Conservation (phyloP, 306 rosid genomes). For the Castanea sativa region DNA sequence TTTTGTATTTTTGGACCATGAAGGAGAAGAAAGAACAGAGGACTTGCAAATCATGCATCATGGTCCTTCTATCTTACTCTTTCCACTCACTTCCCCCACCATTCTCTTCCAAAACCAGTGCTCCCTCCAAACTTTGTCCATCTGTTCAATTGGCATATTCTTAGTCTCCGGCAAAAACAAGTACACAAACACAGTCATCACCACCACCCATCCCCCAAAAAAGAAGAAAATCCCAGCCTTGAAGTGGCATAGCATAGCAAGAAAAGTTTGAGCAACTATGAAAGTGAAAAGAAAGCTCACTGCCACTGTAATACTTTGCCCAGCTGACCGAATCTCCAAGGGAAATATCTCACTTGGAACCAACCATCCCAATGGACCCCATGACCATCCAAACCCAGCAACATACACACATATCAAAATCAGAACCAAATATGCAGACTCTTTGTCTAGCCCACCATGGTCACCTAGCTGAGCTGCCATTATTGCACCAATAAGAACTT, state of each 20-base stretch:
- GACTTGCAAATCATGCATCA: neutral
- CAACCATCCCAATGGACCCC: constrained; percentile 47
- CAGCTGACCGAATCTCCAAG: constrained; percentile 35
- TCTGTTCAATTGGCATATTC: constrained; percentile 29
- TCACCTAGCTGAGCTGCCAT: constrained; percentile 35
- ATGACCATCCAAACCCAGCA: constrained; percentile 49
- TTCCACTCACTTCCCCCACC: constrained; percentile 18
- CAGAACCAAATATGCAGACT: constrained; percentile 34
- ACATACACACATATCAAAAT: constrained; percentile 37
- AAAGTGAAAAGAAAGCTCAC: constrained; percentile 49
- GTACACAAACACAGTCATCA: constrained; percentile 41
- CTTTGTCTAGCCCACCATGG: constrained; percentile 38
- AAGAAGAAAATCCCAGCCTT: constrained; percentile 45
- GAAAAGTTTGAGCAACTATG: constrained; percentile 42
- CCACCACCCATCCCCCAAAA: constrained; percentile 54
- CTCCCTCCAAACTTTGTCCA: constrained; percentile 47
- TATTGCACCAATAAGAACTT: constrained; percentile 32
- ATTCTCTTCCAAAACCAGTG: constrained; percentile 53
- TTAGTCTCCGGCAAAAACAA: constrained; percentile 28
- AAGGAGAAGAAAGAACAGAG: no score
- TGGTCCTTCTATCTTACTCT: neutral
- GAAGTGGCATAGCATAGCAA: constrained; percentile 46
- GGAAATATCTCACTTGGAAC: constrained; percentile 54
- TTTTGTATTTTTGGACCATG: no score
- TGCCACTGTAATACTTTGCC: constrained; percentile 51